Percentiles rank a stretch among this genome's conserved stretches.
Evolutionary conservation across 208 protist genomes (phyloP).

Genomic region (Plasmodiophora brassicae): DNA sequence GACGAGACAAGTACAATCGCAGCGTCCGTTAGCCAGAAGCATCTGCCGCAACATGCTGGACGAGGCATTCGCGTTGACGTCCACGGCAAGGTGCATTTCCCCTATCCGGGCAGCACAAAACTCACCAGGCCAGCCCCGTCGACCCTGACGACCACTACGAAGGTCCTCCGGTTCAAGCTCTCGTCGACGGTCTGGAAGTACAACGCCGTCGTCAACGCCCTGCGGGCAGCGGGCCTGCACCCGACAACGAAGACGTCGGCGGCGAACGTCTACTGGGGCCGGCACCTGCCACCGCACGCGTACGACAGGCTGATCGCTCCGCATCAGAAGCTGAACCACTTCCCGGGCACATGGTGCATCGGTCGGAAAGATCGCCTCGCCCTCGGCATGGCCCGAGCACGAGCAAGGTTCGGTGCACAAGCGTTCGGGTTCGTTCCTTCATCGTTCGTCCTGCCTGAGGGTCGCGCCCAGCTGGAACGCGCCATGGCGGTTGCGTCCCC

Average conservation of each 20-base stretch:
- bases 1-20: too few relatives aligned
- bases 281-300: background rate
- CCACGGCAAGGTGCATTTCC: too few relatives aligned
- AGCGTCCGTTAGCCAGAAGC: too few relatives aligned
- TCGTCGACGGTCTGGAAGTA: constrained; percentile 1
- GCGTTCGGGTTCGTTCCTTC: background rate
- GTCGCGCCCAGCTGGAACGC: background rate
- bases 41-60: too few relatives aligned
- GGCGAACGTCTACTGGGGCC: constrained; percentile 21
- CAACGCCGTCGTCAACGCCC: constrained; percentile 23
- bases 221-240: background rate
- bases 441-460: constrained; percentile 6
- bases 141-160: too few relatives aligned
- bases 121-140: too few relatives aligned
- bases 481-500: background rate
- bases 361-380: constrained; percentile 43
- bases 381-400: background rate
- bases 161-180: background rate
- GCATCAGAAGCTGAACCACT: constrained; percentile 44
- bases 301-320: background rate
- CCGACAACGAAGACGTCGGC: background rate
- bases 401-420: background rate
- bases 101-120: too few relatives aligned
- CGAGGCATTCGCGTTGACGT: too few relatives aligned
- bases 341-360: constrained; percentile 41